Base-by-base conservation (phyloP, 1,284 basidiomycete genomes). In the Fomitopsis betulina region DNA sequence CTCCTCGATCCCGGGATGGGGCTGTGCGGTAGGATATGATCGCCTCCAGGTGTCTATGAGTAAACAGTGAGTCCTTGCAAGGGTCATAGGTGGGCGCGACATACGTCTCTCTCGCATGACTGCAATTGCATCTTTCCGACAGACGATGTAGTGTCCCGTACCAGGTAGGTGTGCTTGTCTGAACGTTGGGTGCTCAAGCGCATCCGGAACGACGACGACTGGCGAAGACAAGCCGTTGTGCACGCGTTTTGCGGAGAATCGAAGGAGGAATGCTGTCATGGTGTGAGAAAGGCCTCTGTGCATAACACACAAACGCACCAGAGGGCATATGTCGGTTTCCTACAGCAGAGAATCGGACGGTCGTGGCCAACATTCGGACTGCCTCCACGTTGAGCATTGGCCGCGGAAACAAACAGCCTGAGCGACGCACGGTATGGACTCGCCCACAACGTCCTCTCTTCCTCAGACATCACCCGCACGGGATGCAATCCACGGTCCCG, bases 331-430 rank as follows among this genome's bases (percentile, higher is more conserved):
- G 73, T 57, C 78, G 73, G 9, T 70, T 70, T 3, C 86, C 84
- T 12, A 79, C 57, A 17, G 74, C 60, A 61, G 87, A 90, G 54
- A 68, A 70, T 19, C 89, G 80, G 51, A 88, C 55, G 3, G 88
- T 86, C 33, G 80, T 80, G 2, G 82, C 74, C 5, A 91, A 70
- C 84, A 91, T 91, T 58, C 89, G 79, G 35, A 91, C 89, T 91
- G 56, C 17, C 23, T 32, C 12, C 13, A 35, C 9, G 5, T 9
- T 37, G 19, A 51, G 49, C n/a, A 7, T 2, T 12, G 9, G 1
- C 5, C 1, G 17, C 33, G 21, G 25, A 8, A 2, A 27, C 3
- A 10, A 32, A 50, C 17, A 9, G 25, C 17, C 6, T 25, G 27
- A n/a, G 42, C 23, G 21, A 67, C 86, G 64, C 72, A 91, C 89